These are phyloP conservation scores for Phytophthora agathidicida DNA, from an alignment of 352 stramenopile species.

Conservation along the genomic window DNA sequence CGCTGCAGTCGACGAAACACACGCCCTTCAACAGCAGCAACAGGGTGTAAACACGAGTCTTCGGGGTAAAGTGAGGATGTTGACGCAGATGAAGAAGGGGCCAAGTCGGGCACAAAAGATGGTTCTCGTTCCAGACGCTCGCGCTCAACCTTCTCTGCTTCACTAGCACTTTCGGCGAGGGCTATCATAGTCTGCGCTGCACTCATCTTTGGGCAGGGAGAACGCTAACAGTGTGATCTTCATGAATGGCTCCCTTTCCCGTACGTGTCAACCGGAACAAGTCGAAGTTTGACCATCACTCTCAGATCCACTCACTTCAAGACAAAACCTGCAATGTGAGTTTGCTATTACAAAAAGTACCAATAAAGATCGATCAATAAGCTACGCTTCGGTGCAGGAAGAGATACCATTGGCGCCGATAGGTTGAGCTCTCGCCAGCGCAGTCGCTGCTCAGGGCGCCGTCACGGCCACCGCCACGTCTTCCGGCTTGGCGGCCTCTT, in stretches of 20 bases:
- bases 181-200: slow-evolving; percentile 37
- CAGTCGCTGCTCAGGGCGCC: slow-evolving; percentile 13
- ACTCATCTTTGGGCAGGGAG: slow-evolving; percentile 20
- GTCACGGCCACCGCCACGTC: slow-evolving; percentile 25
- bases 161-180: slow-evolving; percentile 36
- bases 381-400: slow-evolving; percentile 29
- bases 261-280: slow-evolving; percentile 10
- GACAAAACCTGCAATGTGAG: slow-evolving; percentile 9
- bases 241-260: slow-evolving; percentile 13
- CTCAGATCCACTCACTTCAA: neutral
- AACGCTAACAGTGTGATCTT: slow-evolving; percentile 8
- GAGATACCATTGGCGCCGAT: slow-evolving; percentile 26
- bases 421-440: neutral
- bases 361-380: slow-evolving; percentile 39
- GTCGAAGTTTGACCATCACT: slow-evolving; percentile 32
- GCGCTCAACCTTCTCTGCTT: slow-evolving; percentile 33
- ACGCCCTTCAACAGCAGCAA: slow-evolving; percentile 28
- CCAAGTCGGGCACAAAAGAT: slow-evolving; percentile 23
- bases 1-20: slow-evolving; percentile 44
- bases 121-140: slow-evolving; percentile 32
- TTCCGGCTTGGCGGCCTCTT: slow-evolving; percentile 24
- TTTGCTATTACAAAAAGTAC: slow-evolving; percentile 37
- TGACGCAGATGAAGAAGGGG: slow-evolving; percentile 7
- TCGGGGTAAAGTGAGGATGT: neutral
- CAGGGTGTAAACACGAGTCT: neutral